These are phyloP conservation scores for Medicago ruthenica DNA, from an alignment of 306 rosid genomes.

Conservation along the genomic window DNA sequence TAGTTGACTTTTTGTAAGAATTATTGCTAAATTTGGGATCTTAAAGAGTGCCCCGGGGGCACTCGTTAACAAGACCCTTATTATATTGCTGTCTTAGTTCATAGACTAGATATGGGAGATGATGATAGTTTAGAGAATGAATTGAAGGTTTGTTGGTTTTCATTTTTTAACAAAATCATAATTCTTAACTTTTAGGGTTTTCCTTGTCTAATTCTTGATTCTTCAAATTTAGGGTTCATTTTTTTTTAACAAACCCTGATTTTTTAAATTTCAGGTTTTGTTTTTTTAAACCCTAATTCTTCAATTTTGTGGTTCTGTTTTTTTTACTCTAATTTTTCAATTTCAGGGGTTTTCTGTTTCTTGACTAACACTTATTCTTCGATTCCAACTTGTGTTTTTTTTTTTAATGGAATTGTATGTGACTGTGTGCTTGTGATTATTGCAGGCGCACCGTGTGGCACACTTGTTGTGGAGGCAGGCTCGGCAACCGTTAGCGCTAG, in stretches of 20 bases:
- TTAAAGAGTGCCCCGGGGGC: too few species aligned
- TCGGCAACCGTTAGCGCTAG: slow-evolving; percentile 80
- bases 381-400: neutral
- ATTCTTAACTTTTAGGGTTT: neutral
- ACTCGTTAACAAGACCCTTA: too few species aligned
- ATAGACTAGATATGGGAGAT: neutral
- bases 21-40: too few species aligned
- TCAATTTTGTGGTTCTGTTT: neutral
- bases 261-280: neutral
- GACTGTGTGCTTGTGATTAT: slow-evolving; percentile 22
- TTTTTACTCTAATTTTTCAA: neutral
- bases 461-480: slow-evolving; percentile 83
- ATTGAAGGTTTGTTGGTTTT: neutral
- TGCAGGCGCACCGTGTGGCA: slow-evolving; percentile 87
- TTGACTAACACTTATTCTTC: neutral
- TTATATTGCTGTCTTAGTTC: too few species aligned
- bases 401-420: neutral
- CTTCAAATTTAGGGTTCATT: neutral
- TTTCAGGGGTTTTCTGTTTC: neutral
- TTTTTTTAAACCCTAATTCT: neutral
- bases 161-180: neutral
- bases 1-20: too few species aligned
- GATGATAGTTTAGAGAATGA: neutral
- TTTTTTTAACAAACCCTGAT: neutral
- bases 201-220: neutral